A percentile compares a stretch with the other conserved stretches of the same genome.
Evolutionary conservation across 495 filamentous ascomycete genomes (phyloP).

Genomic region (Penicillium angulare): DNA sequence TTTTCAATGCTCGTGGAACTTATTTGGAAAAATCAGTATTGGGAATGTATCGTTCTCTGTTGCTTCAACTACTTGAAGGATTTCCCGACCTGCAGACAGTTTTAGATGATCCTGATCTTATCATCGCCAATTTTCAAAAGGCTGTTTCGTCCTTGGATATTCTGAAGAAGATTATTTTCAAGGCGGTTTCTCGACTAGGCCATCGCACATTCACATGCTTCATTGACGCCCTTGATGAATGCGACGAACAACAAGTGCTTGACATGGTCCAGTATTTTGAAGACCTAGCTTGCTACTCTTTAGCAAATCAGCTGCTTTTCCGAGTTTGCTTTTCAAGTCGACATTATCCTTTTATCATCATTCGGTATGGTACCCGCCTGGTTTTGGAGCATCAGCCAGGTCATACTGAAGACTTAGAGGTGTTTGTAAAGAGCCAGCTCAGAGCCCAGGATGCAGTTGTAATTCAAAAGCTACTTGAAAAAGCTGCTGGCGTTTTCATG

Average conservation of each 20-base stretch:
- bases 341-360: conserved; percentile 47
- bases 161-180: too few relatives aligned
- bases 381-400: conserved; percentile 28
- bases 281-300: too few relatives aligned
- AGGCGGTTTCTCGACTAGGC: too few relatives aligned
- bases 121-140: too few relatives aligned
- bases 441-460: conserved; percentile 11
- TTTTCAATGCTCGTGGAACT: conserved; percentile 51
- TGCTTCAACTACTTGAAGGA: conserved; percentile 31
- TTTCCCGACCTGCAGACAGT: conserved; percentile 25
- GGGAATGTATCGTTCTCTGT: conserved; percentile 57
- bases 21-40: conserved; percentile 47
- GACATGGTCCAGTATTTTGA: too few relatives aligned
- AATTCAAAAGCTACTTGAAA: conserved; percentile 23
- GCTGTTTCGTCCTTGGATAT: too few relatives aligned
- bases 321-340: too few relatives aligned
- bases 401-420: conserved; percentile 25
- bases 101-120: conserved; percentile 23
- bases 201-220: too few relatives aligned
- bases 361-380: conserved; percentile 28
- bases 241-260: too few relatives aligned
- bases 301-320: too few relatives aligned
- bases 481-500: conserved; percentile 47
- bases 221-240: too few relatives aligned
- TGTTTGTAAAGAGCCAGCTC: conserved; percentile 24